phyloP scores from a whole-genome alignment of 1,284 basidiomycete genomes.

The Trametes pubescens region DNA sequence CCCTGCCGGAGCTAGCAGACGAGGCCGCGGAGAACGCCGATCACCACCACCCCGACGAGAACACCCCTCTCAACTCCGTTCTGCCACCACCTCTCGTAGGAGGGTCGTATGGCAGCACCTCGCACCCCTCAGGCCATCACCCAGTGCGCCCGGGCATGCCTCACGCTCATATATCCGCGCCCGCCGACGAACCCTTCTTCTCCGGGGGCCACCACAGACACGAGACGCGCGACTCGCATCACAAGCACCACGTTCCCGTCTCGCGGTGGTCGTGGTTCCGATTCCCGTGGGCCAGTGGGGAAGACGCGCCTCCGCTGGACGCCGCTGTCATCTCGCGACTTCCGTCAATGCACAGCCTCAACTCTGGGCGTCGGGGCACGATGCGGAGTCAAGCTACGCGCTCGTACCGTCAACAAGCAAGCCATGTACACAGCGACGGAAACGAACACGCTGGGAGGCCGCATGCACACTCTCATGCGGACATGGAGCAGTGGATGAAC shows the following conservation, averaged over 20 bases:
- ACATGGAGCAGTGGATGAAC: conserved; percentile 39
- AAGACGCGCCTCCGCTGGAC: conserved; percentile 6
- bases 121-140: conserved; percentile 7
- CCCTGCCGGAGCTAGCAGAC: conserved; percentile 20
- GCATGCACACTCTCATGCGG: conserved; percentile 41
- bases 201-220: conserved; percentile 53
- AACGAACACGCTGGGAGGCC: conserved; percentile 40
- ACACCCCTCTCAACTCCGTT: conserved; percentile 21
- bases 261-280: conserved; percentile 30
- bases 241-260: conserved; percentile 46
- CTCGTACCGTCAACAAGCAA: conserved; percentile 17
- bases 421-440: conserved; percentile 26
- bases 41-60: conserved; percentile 9
- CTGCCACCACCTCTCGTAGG: background rate
- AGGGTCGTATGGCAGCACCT: conserved; percentile 15
- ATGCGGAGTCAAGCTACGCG: conserved; percentile 26
- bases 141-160: conserved; percentile 15
- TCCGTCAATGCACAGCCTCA: conserved; percentile 3
- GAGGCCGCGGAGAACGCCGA: conserved; percentile 1
- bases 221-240: conserved; percentile 48
- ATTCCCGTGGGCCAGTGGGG: conserved; percentile 20
- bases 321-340: background rate
- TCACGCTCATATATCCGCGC: conserved; percentile 15
- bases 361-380: conserved; percentile 4
- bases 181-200: conserved; percentile 36